Evolutionary conservation across 257 asterid genomes (phyloP), one percentile per base, ranked within the genome.

Genomic region (Salvia hispanica): DNA sequence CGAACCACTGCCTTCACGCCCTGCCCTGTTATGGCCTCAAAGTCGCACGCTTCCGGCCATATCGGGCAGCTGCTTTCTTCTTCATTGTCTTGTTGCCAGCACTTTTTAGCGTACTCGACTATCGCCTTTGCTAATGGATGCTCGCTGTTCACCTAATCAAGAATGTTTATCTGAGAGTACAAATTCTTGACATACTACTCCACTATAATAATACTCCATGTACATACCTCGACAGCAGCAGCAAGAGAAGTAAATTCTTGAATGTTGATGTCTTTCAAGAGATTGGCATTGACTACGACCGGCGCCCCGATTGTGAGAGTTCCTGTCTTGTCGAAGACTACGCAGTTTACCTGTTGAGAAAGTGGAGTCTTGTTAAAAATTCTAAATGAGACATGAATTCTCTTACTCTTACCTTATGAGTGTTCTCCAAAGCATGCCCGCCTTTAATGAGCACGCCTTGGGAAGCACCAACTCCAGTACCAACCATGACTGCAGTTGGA

Each of bases 401-500:
- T n/a, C n/a, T n/a, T n/a, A n/a, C n/a, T n/a, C n/a, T n/a, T n/a
- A n/a, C 98, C 98, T 89, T 83, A 61, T 87, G 96, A 75, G 98
- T 76, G 67, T 78, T 85, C 81, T 92, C 92, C 69, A 92, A 79
- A 8, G 98, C 95, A 16, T 79, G 94, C 16, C 98, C 98, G 10
- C 96, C 98, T 92, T 92, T 92, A 36, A 92, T 89, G 0, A 92
- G 85, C 48, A 91, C 82, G 33, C 97, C 97, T 43, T 80, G 92
- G 61, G 96, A 82, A 61, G 96, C 96, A 7, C 96, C 93, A 9
- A 86, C 77, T 6, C 95, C 95, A 0, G 97, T 86, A 7, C 95
- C 95, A 57, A 90, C 97, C 97, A 90, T 88, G 34, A 90, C 96
- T 7, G 97, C 97, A 0, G 97, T 90, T 0, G 96, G 97, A 44